phyloP scores from a whole-genome alignment of 257 asterid genomes.

The Paraleonurus japonicus region DNA sequence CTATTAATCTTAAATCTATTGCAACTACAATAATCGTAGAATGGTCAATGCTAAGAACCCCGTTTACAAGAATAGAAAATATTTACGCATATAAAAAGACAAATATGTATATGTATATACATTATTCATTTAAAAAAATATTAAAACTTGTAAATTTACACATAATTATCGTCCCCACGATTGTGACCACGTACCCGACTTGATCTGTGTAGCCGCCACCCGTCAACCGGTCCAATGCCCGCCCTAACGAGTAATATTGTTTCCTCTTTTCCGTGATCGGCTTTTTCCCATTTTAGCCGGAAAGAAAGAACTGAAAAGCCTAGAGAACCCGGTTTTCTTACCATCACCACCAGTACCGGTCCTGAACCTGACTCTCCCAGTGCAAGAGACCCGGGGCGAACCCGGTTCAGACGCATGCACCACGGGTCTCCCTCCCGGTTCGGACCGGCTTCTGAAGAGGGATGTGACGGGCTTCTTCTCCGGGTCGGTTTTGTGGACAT shows the following conservation, averaged over 20 bases:
- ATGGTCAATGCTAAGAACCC: slow-evolving; percentile 9
- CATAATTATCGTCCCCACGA: slow-evolving; percentile 25
- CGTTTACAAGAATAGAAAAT: slow-evolving; percentile 8
- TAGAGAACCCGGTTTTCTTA: slow-evolving; percentile 51
- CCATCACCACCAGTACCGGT: slow-evolving; percentile 13
- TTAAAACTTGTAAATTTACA: neutral
- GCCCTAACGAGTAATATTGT: neutral
- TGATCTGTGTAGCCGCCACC: slow-evolving; percentile 19
- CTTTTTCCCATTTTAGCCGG: slow-evolving; percentile 24
- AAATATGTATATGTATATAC: neutral
- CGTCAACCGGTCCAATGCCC: neutral
- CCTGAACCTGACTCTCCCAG: slow-evolving; percentile 43
- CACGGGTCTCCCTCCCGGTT: slow-evolving; percentile 35
- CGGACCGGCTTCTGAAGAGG: slow-evolving; percentile 50
- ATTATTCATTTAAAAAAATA: neutral
- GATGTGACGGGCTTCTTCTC: slow-evolving; percentile 30
- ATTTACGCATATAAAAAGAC: neutral
- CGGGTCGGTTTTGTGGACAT: slow-evolving; percentile 29
- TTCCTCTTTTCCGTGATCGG: slow-evolving; percentile 17
- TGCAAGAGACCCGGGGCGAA: slow-evolving; percentile 53
- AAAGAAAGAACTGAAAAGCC: slow-evolving; percentile 35
- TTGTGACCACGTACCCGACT: slow-evolving; percentile 32
- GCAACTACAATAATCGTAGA: neutral
- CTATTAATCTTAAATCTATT: neutral
- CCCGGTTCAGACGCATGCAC: slow-evolving; percentile 36